phyloP scores from a whole-genome alignment of 352 stramenopile genomes.

The Pythium vanterpoolii region DNA sequence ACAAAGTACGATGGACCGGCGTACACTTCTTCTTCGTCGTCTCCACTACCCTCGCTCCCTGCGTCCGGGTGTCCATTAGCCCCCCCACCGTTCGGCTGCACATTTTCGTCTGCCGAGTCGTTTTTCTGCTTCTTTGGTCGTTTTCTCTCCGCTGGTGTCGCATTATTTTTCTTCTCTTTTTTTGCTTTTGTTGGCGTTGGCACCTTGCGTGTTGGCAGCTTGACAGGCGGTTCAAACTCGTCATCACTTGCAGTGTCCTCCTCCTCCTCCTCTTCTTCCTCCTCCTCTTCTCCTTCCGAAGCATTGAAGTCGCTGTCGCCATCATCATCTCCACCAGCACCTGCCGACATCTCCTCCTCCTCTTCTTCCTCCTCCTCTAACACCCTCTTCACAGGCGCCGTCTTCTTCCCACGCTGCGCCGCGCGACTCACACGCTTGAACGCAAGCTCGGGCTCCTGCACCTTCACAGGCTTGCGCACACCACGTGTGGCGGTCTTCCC shows the following conservation, averaged over 20 bases:
- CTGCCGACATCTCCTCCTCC: background rate
- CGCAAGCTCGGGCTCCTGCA: constrained; percentile 18
- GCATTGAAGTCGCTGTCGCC: constrained; percentile 24
- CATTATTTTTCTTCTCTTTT: constrained; percentile 7
- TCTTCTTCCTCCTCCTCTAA: constrained; percentile 11
- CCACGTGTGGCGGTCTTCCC: constrained; percentile 3
- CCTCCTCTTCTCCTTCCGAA: constrained; percentile 34
- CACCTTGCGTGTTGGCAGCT: constrained; percentile 21
- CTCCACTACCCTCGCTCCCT: constrained; percentile 22
- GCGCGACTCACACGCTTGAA: constrained; percentile 11
- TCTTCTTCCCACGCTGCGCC: constrained; percentile 6
- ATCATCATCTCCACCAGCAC: constrained; percentile 22
- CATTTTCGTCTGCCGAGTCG: constrained; percentile 33
- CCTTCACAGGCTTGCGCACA: constrained; percentile 12
- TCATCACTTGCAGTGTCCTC: constrained; percentile 28
- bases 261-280: constrained; percentile 40
- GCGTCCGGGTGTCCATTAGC: background rate
- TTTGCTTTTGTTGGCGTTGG: constrained; percentile 11
- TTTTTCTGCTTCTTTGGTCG: constrained; percentile 1
- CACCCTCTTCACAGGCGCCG: background rate
- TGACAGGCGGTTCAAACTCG: constrained; percentile 25
- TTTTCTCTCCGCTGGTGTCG: background rate
- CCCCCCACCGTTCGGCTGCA: background rate
- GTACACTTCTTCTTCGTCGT: constrained; percentile 43
- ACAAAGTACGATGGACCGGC: constrained; percentile 54